Evolutionary conservation across 352 stramenopile species (phyloP).

Genomic region (Poterioochromonas sp.): DNA sequence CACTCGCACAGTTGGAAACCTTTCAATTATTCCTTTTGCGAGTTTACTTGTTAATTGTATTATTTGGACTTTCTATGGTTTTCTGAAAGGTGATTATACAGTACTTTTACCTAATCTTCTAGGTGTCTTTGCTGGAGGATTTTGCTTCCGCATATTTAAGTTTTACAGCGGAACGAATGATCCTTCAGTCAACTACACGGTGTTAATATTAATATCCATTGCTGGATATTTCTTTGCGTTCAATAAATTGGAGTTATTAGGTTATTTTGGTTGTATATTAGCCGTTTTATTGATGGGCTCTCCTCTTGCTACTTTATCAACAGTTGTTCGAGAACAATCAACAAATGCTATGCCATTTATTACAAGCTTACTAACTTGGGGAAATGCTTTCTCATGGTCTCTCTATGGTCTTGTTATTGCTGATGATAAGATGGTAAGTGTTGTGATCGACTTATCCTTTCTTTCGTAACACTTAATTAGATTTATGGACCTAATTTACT

Average conservation of each 20-base stretch:
- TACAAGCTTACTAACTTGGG: constrained; percentile 3
- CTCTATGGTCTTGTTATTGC: not conserved
- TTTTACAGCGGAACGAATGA: not conserved
- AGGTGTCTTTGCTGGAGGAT: not conserved
- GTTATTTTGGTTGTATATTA: not conserved
- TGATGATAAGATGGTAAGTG: not conserved
- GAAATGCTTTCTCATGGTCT: constrained; percentile 4
- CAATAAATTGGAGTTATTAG: not conserved
- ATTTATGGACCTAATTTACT: constrained; percentile 7
- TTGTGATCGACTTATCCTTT: too few species aligned
- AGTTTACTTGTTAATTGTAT: constrained; percentile 25
- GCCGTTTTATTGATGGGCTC: constrained; percentile 6
- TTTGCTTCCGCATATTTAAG: not conserved
- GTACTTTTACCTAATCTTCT: constrained; percentile 5
- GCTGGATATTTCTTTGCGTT: not conserved
- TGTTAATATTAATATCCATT: not conserved
- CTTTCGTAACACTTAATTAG: too few species aligned
- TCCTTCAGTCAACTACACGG: not conserved
- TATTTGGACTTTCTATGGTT: constrained; percentile 27
- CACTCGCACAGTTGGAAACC: not conserved
- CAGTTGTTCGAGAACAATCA: constrained; percentile 3
- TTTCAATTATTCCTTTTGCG: constrained; percentile 2
- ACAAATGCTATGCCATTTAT: constrained; percentile 17
- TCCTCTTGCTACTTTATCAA: not conserved
- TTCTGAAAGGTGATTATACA: constrained; percentile 14